Percentiles rank a stretch among this genome's conserved stretches.
Evolutionary conservation across 2,329 filamentous ascomycete species (phyloP).

Genomic region (Arthrinium puccinioides): DNA sequence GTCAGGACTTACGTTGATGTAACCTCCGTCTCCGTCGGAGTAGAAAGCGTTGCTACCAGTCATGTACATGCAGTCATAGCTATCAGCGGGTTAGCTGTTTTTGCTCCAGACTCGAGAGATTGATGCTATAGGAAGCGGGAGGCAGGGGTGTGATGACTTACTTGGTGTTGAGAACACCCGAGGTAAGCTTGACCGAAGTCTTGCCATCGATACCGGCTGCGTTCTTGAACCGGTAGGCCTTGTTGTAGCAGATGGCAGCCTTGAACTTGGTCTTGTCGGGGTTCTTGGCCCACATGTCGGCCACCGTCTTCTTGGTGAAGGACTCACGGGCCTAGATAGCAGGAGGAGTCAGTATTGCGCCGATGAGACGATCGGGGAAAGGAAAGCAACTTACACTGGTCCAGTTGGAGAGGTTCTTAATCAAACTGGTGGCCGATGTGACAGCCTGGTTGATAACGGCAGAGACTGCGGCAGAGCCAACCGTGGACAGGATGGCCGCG

Average conservation of each 20-base stretch:
- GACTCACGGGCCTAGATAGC: slow-evolving; percentile 2
- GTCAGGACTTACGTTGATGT: background rate
- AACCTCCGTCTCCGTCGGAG: slow-evolving; percentile 1
- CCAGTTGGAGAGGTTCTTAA: slow-evolving; percentile 1
- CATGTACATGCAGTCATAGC: slow-evolving; percentile 4
- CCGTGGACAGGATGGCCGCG: background rate
- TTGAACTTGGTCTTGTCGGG: background rate
- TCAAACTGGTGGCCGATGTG: background rate
- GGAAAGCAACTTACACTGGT: too few species aligned
- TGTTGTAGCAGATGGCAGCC: slow-evolving; percentile 3
- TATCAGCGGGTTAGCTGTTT: background rate
- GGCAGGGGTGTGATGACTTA: background rate
- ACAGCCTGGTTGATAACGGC: background rate
- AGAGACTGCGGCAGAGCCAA: background rate
- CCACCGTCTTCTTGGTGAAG: slow-evolving; percentile 2
- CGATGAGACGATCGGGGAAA: too few species aligned
- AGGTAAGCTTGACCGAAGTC: slow-evolving; percentile 2
- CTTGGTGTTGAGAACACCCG: background rate
- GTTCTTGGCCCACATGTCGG: slow-evolving; percentile 1
- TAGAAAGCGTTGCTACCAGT: slow-evolving; percentile 1
- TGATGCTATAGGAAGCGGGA: too few species aligned
- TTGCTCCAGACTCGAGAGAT: background rate
- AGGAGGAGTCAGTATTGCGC: too few species aligned
- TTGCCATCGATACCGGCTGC: slow-evolving; percentile 1
- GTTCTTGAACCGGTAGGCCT: slow-evolving; percentile 1